A percentile compares a stretch with the other conserved stretches of the same genome.
Conservation (phyloP, 768 basidiomycete genomes). For the Macrolepiota dolichaula region DNA sequence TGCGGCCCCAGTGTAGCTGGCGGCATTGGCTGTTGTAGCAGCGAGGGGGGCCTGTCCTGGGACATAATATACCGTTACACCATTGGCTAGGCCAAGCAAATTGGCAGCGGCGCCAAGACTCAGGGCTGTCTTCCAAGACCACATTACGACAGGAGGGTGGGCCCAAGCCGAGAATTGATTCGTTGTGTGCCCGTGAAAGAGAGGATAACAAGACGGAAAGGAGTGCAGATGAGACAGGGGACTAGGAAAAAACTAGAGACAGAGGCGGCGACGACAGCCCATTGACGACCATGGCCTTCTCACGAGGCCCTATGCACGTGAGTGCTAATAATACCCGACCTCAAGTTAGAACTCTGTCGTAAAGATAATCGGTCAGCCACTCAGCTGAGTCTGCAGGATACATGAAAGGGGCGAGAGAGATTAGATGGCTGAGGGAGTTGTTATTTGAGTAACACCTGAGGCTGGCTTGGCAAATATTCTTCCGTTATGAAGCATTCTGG, state of each 20-base stretch:
- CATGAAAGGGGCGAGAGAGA: too few relatives aligned
- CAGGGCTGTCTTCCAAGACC: constrained; percentile 1
- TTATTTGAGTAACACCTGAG: too few relatives aligned
- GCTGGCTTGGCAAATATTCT: too few relatives aligned
- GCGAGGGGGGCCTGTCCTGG: constrained; percentile 27
- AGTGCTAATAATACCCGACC: background rate
- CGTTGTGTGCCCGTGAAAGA: background rate
- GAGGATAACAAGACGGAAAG: background rate
- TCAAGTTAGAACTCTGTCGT: background rate
- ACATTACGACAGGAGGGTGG: background rate
- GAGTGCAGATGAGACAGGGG: constrained; percentile 1
- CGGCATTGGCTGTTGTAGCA: constrained; percentile 29
- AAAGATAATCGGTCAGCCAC: too few relatives aligned
- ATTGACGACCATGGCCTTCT: background rate
- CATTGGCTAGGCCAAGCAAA: constrained; percentile 8
- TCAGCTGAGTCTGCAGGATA: too few relatives aligned
- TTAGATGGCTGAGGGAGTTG: too few relatives aligned
- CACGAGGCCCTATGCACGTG: background rate
- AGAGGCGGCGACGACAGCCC: background rate
- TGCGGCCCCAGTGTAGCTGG: constrained; percentile 45
- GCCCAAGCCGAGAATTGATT: background rate
- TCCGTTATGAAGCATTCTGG: too few relatives aligned
- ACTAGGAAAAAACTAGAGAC: background rate
- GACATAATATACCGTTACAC: constrained; percentile 33
- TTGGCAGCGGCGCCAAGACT: background rate